Evolutionary conservation across 768 basidiomycete genomes (phyloP), one percentile per base, ranked within the genome.

Genomic region (Rhodocollybia butyracea): DNA sequence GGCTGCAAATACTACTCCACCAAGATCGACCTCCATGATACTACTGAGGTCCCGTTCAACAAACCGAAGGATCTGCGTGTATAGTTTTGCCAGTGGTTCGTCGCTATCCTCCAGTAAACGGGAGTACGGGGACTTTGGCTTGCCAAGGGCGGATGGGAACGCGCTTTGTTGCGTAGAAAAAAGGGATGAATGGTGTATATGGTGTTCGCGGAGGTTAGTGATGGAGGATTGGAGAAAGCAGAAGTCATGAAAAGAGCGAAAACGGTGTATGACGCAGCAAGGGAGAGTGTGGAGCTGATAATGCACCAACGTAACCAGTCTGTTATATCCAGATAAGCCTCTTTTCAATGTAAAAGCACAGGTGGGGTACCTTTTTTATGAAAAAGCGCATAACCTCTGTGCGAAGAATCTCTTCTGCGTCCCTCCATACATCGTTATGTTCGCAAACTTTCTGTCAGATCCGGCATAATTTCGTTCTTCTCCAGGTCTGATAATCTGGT

Each of bases 331-430:
- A n/a, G 32, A 6, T 36, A 13, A 51, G 31, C 5, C 19, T 19
- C n/a, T 40, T 10, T 12, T 15, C 50, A 13, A 10, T 27, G 17
- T 7, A 41, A 41, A 29, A 4, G 19, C 3, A 3, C 19, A n/a
- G 7, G 3, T 5, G 21, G n/a, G 39, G 12, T 21, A 88, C 94
- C 77, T 89, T 89, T 63, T 82, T 85, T 8, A 94, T 78, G 62
- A 94, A 95, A 13, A 78, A 79, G 2, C 83, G 82, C 32, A 94
- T 79, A 34, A 97, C 73, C 41, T 88, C 83, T 50, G 74, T 75
- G 54, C 87, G 77, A 48, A 98, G 71, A 17, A 97, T 85, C 57
- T 94, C 90, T 70, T 96, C 95, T 1, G 94, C 96, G 59, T 91
- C 86, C 62, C 83, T 73, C 90, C 91, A 94, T 7, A 93, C 80